Evolutionary conservation across 1,284 basidiomycete genomes (phyloP).

Genomic region (Ustilago trichophora): DNA sequence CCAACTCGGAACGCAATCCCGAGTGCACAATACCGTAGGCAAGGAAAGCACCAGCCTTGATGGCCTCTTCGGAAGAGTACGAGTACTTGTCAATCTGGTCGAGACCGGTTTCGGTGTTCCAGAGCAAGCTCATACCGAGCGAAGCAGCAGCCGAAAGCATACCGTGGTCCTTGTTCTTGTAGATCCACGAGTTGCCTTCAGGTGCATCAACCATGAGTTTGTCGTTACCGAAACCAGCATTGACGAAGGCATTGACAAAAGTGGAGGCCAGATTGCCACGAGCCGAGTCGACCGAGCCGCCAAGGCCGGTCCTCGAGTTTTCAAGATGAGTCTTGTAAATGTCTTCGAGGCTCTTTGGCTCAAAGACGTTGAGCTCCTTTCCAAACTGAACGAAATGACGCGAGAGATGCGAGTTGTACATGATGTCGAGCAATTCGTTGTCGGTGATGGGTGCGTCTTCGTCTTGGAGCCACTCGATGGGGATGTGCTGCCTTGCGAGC

Average conservation of each 20-base stretch:
- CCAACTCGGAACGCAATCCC: conserved; percentile 89
- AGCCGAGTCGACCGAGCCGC: conserved; percentile 83
- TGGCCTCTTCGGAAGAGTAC: conserved; percentile 93
- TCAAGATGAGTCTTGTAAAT: conserved; percentile 98
- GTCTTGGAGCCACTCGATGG: conserved; percentile 86
- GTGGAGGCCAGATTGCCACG: conserved; percentile 93
- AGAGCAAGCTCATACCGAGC: conserved; percentile 89
- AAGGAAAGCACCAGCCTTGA: conserved; percentile 94
- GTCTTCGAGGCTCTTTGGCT: conserved; percentile 91
- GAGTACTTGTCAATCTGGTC: conserved; percentile 98
- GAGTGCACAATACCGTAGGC: conserved; percentile 93
- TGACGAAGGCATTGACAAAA: conserved; percentile 99
- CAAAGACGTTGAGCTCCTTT: conserved; percentile 89
- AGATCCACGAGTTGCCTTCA: conserved; percentile 97
- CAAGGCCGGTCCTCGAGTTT: conserved; percentile 68
- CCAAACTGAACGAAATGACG: conserved; percentile 87
- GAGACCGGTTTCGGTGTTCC: conserved; percentile 95
- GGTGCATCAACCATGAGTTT: conserved; percentile 96
- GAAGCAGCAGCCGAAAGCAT: conserved; percentile 97
- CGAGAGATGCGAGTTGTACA: conserved; percentile 78
- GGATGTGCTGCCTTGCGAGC: conserved; percentile 89
- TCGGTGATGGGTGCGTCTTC: conserved; percentile 69
- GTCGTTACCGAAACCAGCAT: conserved; percentile 98
- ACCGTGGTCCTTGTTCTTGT: conserved; percentile 99
- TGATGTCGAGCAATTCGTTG: conserved; percentile 73